These are phyloP conservation scores for Rhizopogon salebrosus DNA, from an alignment of 768 basidiomycete genomes.

Conservation along the genomic window DNA sequence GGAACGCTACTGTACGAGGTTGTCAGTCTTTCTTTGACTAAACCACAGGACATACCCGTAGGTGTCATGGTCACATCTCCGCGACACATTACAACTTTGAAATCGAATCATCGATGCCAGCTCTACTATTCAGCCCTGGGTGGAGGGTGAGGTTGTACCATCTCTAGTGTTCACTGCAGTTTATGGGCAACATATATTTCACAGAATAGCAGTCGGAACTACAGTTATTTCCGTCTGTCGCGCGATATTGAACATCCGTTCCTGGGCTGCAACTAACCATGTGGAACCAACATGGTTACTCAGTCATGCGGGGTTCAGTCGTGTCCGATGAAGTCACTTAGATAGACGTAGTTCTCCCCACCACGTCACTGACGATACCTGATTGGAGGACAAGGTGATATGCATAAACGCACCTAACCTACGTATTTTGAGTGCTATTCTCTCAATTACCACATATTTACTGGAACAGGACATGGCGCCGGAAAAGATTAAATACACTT, in stretches of 20 bases:
- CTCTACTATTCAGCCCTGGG: slow-evolving; percentile 4
- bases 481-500: background rate
- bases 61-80: background rate
- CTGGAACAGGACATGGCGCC: background rate
- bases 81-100: background rate
- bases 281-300: slow-evolving; percentile 40
- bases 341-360: background rate
- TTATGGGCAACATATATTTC: background rate
- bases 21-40: slow-evolving; percentile 7
- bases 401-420: background rate
- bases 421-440: too few species aligned
- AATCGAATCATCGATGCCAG: slow-evolving; percentile 4
- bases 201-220: slow-evolving; percentile 6
- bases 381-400: background rate
- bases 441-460: background rate
- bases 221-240: slow-evolving; percentile 28
- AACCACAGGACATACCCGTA: slow-evolving; percentile 5
- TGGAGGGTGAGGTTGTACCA: slow-evolving; percentile 6
- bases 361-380: too few species aligned
- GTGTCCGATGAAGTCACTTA: slow-evolving; percentile 24
- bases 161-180: background rate
- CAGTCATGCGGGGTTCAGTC: slow-evolving; percentile 39
- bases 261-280: slow-evolving; percentile 35
- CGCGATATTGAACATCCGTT: slow-evolving; percentile 37
- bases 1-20: slow-evolving; percentile 13